Evolutionary conservation across 192 early-diverging fungal genomes (phyloP), one percentile per base, ranked within the genome.

Genomic region (Coemansia sp.): DNA sequence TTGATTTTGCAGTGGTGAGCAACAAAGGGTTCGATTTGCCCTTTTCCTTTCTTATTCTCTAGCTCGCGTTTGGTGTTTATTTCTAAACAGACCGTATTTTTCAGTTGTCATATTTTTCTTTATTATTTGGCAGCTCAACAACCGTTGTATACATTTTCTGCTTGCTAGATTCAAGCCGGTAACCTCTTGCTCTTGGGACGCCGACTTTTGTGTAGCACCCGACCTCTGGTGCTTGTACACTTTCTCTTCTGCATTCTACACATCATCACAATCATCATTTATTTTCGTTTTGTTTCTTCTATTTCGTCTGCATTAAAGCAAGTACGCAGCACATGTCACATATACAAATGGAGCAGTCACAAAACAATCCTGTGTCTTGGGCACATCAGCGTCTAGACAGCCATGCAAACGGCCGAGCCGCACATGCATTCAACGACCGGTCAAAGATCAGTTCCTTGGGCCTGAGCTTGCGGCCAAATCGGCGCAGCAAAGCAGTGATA

Each of bases 311-410:
- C 32, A 35, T 35, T 8, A 35, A 35, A 5, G 32, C 32, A 35
- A 35, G 32, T 22, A 23, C 11, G 15, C 8, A 24, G 39, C 58
- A 51, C 60, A 72, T 72, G 69, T 72, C 69, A 48, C 63, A 60
- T 49, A 48, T 58, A 65, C 69, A 72, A 47, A 72, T 61, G 58
- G 69, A 64, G 17, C 63, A 60, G n/a, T 32, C 63, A 48, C 69
- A 59, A 41, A 60, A 56, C 50, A 60, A 58, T 3, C 43, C 62
- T 22, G 43, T 72, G 45, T 24, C 51, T 14, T 72, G 69, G 69
- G 7, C 69, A n/a, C 69, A 65, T 11, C 49, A 29, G 23, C 57
- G 61, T 52, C n/a, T 57, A 19, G 66, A 67, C 3, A 25, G 54
- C 54, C 50, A 22, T 25, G 32, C 47, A 5, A 38, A 32, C 47